Evolutionary conservation across 1,139 yeast genomes (phyloP), one percentile per base, ranked within the genome.

Genomic region (Suhomyces panamericanus): DNA sequence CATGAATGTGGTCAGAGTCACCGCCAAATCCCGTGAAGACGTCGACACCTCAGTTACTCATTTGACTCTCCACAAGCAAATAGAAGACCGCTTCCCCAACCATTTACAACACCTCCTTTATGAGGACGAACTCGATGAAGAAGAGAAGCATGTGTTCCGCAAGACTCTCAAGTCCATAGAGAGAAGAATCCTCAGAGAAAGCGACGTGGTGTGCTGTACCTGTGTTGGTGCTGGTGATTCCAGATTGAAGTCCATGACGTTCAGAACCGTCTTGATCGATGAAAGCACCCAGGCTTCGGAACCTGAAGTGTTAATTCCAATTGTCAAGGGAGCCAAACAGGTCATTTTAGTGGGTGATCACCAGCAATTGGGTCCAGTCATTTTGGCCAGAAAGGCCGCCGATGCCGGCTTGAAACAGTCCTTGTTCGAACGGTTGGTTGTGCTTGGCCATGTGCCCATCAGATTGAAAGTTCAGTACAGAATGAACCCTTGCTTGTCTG

Each of bases 271-370:
- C 3, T 71, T 91, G 49, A 85, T 91, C 48, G 98, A 91, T 67
- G 98, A 91, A 68, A 84, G 90, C 59, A 89, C 97, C 0, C 97
- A 91, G 66, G 95, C 97, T 1, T 80, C 93, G 1, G 98, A 91
- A 63, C 96, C 97, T 0, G 96, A 89, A 63, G 81, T 87, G 56
- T 73, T 91, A 57, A 88, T 91, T 50, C 96, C 98, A 8, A 80
- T 90, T 38, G 91, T 86, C 2, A 86, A 84, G 55, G 96, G 96
- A 27, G 89, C 96, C 44, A 86, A 86, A 60, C 96, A 90, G 60
- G 90, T 89, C 4, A 81, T 90, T 40, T 70, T 91, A 26, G 96
- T 91, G 40, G 98, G 98, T 57, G 98, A 91, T 62, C 97, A 91
- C 64, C 95, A 88, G 67, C 98, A 91, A 69, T 71, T 90, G 54